Evolutionary conservation across 495 filamentous ascomycete genomes (phyloP), one percentile per base, ranked within the genome.

Genomic region (Penicillium canescens): DNA sequence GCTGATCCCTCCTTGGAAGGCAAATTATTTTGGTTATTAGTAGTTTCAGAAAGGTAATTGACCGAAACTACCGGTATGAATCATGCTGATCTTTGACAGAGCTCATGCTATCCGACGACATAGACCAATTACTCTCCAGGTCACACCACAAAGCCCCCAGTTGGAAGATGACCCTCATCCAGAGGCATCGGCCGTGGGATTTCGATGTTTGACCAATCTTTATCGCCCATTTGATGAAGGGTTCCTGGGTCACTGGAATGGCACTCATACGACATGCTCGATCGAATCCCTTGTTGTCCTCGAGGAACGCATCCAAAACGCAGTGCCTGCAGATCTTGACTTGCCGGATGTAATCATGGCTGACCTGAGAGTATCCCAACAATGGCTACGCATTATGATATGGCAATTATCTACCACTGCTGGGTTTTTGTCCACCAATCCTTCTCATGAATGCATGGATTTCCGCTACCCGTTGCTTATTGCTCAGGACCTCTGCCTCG

Each of bases 41-140:
- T 89, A 54, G 73, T 87, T 4, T 85, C 84, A 4, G 88, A 92
- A 71, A 81, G 86, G 86, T 87, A 59, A 9, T 50, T 37, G 37
- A 13, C 54, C 13, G 28, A 7, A 6, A 18, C 18, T 18, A 18
- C 18, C 18, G 18, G 18, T 18, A 18, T 18, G 18, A 18, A 18
- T 18, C 1, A 18, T 18, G 18, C 18, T 18, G 1, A 18, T 12
- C 4, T 41, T 3, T 10, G 3, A 2, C 50, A 82, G 81, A 58
- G 75, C 87, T 14, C 90, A 89, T 68, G 89, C 89, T 14, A 75
- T 93, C 21, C 86, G 89, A 58, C 83, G 83, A 55, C 85, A 87
- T 57, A 83, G 86, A 46, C 88, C 89, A 9, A 80, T 92, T 57
- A 84, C 82, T 24, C 80, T 89, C 3, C 82, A 88, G 13, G 75